These are phyloP conservation scores for Tinospora cordifolia DNA, from an alignment of 164 flowering plant genomes.

Conservation along the genomic window DNA sequence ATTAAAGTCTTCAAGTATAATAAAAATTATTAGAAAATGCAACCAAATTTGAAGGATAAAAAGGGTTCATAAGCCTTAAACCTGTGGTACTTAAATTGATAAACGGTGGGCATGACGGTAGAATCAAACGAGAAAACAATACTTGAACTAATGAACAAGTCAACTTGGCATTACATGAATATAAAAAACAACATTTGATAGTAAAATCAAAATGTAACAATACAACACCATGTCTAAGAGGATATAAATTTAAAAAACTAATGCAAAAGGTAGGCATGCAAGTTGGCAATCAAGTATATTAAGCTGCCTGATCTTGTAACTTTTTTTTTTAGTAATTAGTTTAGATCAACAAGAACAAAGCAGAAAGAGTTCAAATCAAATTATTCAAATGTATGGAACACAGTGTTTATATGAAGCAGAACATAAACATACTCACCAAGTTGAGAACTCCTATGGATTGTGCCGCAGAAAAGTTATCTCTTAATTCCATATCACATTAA, in stretches of 20 bases:
- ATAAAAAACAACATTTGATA: not conserved
- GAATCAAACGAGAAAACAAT: not conserved
- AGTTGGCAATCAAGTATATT: not conserved
- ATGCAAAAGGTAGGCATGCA: not conserved
- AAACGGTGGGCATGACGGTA: not conserved
- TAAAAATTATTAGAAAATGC: no score
- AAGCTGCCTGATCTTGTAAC: slow-evolving; percentile 3
- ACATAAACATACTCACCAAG: slow-evolving; percentile 34
- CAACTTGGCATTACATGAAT: not conserved
- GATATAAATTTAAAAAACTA: not conserved
- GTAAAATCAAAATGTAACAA: not conserved
- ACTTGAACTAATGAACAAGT: not conserved
- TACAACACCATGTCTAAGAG: not conserved
- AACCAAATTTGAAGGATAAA: no score
- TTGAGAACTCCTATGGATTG: slow-evolving; percentile 46
- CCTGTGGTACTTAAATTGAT: not conserved
- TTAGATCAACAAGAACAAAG: not conserved
- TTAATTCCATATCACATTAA: slow-evolving; percentile 84
- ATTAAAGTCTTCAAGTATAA: no score
- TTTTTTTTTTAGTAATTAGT: not conserved
- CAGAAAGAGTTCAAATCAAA: not conserved
- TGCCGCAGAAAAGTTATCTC: slow-evolving; percentile 49
- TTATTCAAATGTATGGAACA: not conserved
- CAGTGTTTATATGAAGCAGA: not conserved
- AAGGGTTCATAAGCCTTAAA: no score